phyloP scores from a whole-genome alignment of 176 grass and related monocot genomes.

The Poa pratensis region DNA sequence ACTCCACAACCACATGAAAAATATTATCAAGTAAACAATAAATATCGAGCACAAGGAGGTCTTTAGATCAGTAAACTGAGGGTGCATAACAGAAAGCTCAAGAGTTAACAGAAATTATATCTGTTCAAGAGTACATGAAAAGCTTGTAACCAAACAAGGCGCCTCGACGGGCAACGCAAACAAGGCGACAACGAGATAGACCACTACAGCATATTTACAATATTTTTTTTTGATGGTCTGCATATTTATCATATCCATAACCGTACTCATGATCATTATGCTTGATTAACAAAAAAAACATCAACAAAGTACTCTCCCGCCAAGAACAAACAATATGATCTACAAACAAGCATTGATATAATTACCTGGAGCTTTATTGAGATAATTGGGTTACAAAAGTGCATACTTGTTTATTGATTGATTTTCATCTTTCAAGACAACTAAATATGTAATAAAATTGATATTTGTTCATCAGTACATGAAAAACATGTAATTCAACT shows the following conservation, averaged over 20 bases:
- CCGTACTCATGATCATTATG: neutral
- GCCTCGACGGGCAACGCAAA: neutral
- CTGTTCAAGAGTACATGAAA: neutral
- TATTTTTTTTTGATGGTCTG: no score
- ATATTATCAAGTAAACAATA: no score
- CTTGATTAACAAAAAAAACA: neutral
- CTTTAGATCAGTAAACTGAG: neutral
- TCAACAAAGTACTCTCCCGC: neutral
- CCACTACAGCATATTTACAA: neutral
- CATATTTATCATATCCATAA: neutral
- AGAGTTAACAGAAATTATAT: neutral
- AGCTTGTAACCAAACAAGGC: neutral
- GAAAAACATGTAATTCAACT: neutral
- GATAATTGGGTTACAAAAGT: neutral
- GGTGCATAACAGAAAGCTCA: neutral
- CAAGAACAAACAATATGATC: neutral
- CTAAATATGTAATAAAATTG: no score
- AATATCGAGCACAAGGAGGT: neutral
- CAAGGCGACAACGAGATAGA: neutral
- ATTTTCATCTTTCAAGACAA: no score
- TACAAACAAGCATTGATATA: conserved; percentile 19
- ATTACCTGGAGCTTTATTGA: neutral
- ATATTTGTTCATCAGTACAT: neutral
- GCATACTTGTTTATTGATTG: no score
- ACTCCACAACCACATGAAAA: no score